Evolutionary conservation across 164 flowering plant species (phyloP), one percentile per base, ranked within the genome.

Genomic region (Magnolia officinalis): DNA sequence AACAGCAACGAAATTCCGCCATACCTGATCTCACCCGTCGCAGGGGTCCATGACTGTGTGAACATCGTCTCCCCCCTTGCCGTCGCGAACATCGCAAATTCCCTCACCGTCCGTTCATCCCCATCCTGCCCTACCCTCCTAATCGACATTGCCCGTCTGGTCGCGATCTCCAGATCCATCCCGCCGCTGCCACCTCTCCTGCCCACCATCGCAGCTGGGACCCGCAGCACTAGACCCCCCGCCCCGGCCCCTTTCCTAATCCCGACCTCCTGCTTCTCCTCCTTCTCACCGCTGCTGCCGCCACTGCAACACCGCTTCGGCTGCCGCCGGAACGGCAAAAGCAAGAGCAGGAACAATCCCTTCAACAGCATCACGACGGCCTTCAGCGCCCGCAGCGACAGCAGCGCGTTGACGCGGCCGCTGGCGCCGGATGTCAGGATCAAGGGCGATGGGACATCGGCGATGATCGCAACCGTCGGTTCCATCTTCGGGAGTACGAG

Each of bases 21-120:
- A 52, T 50, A 90, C 92, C 87, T 92, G 80, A 82, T 77, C 26
- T 80, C 69, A 11, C 65, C 75, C 16, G 84, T 76, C 11, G 79
- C 82, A 1, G 94, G 94, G 19, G 85, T 82, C 97, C 97, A 92
- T 1, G 88, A 87, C 82, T 89, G 93, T 20, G 94, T 90, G 65
- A 91, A 92, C 24, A 92, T 29, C 0, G 92, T 85, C 1, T 88
- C 89, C 3, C 90, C 92, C 74, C 92, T 85, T 0, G 78, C 11
- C 0, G 87, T 81, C 1, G 16, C 81, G 51, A 91, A 89, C 55
- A 91, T 58, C 1, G 78, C 83, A 67, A 78, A 85, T 13, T 84
- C 90, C 79, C 92, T 84, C 20, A 77, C 75, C 1, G 80, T 58
- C 58, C 74, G 74, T 7, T 51, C 73, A 51, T 76, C 83, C 21